These are phyloP conservation scores for Globisporangium ultimum DNA, from an alignment of 352 stramenopile genomes.

Conservation along the genomic window DNA sequence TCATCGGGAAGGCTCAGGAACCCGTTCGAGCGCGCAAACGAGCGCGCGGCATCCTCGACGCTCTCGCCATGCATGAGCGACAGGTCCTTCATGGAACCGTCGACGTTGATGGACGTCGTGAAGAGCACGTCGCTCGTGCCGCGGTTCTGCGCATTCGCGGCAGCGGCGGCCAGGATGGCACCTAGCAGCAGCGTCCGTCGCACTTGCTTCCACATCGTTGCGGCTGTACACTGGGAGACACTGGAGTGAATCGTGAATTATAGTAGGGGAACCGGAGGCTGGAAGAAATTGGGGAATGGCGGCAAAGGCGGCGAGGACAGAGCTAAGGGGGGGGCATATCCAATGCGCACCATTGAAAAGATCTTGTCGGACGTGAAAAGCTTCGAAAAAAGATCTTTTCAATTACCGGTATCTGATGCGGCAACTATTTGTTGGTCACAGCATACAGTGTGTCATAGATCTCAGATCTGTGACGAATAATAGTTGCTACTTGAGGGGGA, in stretches of 20 bases:
- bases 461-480: constrained; percentile 2
- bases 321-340: not conserved
- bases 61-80: constrained; percentile 69
- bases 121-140: constrained; percentile 46
- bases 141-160: constrained; percentile 17
- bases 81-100: constrained; percentile 56
- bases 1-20: constrained; percentile 45
- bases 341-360: constrained; percentile 1
- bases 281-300: not conserved
- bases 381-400: constrained; percentile 17
- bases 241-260: not conserved
- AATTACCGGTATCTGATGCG: constrained; percentile 2
- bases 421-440: not conserved
- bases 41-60: constrained; percentile 53
- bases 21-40: constrained; percentile 60
- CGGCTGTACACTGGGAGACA: constrained; percentile 10
- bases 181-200: constrained; percentile 22
- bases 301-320: not conserved
- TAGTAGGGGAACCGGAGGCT: not conserved
- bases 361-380: constrained; percentile 15
- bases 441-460: not conserved
- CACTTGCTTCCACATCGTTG: constrained; percentile 16
- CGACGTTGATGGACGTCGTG: constrained; percentile 61
- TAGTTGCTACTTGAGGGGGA: not conserved
- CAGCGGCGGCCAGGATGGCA: constrained; percentile 15